These are phyloP conservation scores for Priceomyces castillae DNA, from an alignment of 805 yeast species.

Conservation along the genomic window DNA sequence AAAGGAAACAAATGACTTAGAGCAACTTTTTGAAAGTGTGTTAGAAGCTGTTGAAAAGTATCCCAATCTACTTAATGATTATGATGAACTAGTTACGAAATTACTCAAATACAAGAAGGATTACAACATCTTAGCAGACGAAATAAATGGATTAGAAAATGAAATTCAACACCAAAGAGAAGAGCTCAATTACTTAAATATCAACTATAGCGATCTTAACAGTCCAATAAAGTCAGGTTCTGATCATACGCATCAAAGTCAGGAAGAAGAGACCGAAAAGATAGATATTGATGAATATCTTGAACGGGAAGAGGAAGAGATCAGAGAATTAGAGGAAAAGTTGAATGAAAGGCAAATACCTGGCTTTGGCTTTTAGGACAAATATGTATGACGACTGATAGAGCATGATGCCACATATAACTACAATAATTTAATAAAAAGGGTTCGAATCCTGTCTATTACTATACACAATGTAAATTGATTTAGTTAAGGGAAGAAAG, in stretches of 20 bases:
- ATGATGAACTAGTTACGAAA: conserved; percentile 19
- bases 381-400: neutral
- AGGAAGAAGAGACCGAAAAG: conserved; percentile 9
- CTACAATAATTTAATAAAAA: neutral
- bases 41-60: conserved; percentile 29
- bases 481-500: conserved; percentile 54
- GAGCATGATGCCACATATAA: neutral
- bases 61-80: conserved; percentile 25
- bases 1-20: conserved; percentile 36
- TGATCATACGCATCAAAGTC: conserved; percentile 4
- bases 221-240: conserved; percentile 13
- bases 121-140: conserved; percentile 33
- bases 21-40: conserved; percentile 43
- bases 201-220: conserved; percentile 17
- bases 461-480: conserved; percentile 9
- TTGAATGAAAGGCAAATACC: conserved; percentile 19
- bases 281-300: conserved; percentile 40
- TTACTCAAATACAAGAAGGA: conserved; percentile 39
- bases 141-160: conserved; percentile 42
- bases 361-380: neutral
- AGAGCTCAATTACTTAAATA: conserved; percentile 30
- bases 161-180: conserved; percentile 43
- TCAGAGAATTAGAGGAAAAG: conserved; percentile 39
- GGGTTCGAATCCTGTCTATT: conserved; percentile 10
- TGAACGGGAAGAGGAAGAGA: conserved; percentile 44